phyloP scores from a whole-genome alignment of 1,139 yeast species.

The Pichia sp. region DNA sequence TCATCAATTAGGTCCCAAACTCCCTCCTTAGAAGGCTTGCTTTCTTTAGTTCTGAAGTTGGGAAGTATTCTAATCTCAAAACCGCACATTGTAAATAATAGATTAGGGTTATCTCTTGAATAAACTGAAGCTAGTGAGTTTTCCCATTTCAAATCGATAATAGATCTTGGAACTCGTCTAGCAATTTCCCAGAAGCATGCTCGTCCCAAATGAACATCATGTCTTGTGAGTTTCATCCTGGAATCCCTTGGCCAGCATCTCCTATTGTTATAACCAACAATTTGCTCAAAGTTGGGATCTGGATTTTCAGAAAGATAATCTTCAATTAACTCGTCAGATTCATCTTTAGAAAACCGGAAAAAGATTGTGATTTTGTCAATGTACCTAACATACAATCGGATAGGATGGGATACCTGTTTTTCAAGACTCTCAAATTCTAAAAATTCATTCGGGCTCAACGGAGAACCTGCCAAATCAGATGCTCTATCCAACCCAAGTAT shows the following conservation, averaged over 20 bases:
- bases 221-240: constrained; percentile 86
- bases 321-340: constrained; percentile 70
- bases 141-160: constrained; percentile 76
- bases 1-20: constrained; percentile 85
- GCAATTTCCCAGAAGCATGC: constrained; percentile 91
- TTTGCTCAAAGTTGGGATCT: constrained; percentile 83
- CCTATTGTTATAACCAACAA: constrained; percentile 83
- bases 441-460: constrained; percentile 69
- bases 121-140: constrained; percentile 83
- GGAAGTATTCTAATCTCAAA: constrained; percentile 91
- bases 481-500: constrained; percentile 87
- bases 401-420: constrained; percentile 64
- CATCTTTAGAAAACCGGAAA: constrained; percentile 70
- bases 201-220: constrained; percentile 87
- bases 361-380: constrained; percentile 77
- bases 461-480: constrained; percentile 76
- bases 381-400: constrained; percentile 77
- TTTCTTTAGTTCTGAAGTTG: constrained; percentile 49
- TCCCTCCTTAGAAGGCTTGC: constrained; percentile 54
- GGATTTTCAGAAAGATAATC: constrained; percentile 81
- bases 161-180: constrained; percentile 71
- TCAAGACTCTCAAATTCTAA: constrained; percentile 61
- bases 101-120: constrained; percentile 83
- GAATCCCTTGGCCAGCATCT: constrained; percentile 94
- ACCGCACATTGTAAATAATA: constrained; percentile 88